phyloP scores from a whole-genome alignment of 202 grass and related monocot species.

The Panicum hallii region DNA sequence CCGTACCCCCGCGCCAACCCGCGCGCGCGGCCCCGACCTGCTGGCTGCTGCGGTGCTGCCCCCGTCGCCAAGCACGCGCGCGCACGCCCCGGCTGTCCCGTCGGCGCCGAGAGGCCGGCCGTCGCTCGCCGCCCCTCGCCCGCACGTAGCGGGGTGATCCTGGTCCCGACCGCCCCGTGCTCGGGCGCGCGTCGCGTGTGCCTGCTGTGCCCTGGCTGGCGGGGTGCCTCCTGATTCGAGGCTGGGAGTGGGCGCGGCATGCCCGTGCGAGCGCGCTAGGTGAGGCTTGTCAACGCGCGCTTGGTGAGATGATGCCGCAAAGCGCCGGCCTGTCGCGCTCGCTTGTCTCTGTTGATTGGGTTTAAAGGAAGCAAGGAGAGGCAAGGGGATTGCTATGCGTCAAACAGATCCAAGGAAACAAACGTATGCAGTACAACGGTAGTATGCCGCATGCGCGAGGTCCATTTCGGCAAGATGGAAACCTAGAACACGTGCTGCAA shows the following conservation, averaged over 20 bases:
- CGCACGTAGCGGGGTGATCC: not conserved
- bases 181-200: not conserved
- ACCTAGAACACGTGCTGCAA: not conserved
- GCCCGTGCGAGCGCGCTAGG: not conserved
- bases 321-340: slow-evolving; percentile 14
- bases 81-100: not conserved
- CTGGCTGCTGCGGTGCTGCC: not conserved
- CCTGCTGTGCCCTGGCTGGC: not conserved
- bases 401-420: not conserved
- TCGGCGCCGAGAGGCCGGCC: not conserved
- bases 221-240: not conserved
- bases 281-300: slow-evolving; percentile 30
- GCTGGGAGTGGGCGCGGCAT: not conserved
- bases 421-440: not conserved
- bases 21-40: not conserved
- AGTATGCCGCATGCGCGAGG: not conserved
- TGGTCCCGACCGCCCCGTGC: not conserved
- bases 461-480: not conserved
- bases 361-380: slow-evolving; percentile 1
- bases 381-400: not conserved
- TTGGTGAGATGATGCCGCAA: not conserved
- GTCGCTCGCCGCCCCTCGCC: not conserved
- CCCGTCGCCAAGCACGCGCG: not conserved
- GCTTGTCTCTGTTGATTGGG: slow-evolving; percentile 48
- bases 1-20: slow-evolving; percentile 16